Evolutionary conservation across 345 rosid species (phyloP), one percentile per base, ranked within the genome.

Genomic region (Anastatica hierochuntica): DNA sequence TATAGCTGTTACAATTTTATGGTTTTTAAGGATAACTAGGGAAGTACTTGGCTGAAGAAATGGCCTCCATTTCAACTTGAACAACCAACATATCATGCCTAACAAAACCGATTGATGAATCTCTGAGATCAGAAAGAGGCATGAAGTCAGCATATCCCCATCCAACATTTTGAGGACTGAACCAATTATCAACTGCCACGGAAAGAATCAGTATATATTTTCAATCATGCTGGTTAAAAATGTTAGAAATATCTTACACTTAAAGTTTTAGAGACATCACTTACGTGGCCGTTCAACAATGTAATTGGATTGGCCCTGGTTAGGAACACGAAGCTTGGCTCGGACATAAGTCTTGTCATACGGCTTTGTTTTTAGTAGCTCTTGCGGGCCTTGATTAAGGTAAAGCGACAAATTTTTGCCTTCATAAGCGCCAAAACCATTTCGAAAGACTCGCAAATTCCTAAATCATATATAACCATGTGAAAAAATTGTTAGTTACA

Each of bases 61-160:
- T 31, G 5, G n/a, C 35, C 57, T 60, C 65, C 10, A 60, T 20
- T 11, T 26, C 34, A 43, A 60, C 65, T 50, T 60, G 65, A 29
- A 60, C 57, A 7, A 49, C 17, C 14, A 61, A 40, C 49, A 52
- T 51, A 61, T 43, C 66, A 4, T 42, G 23, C 36, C 35, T 33
- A 33, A 61, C 27, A 2, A 40, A 50, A 8, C 66, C 66, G 17
- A 42, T 61, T 31, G 66, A 31, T 42, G 67, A 12, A 51, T 62
- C 20, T 43, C 45, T 51, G 6, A 52, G 36, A 42, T 43, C 29
- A 34, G 59, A 34, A 15, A 51, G 34, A 12, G 66, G 23, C 52
- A 51, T 12, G 18, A 61, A 52, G 13, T 42, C 50, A 14, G 4
- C 10, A 26, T 14, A 49, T 2, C 65, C 57, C 51, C 66, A 50